Evolutionary conservation across 305 asterid genomes (phyloP).

Genomic region (Andrographis paniculata): DNA sequence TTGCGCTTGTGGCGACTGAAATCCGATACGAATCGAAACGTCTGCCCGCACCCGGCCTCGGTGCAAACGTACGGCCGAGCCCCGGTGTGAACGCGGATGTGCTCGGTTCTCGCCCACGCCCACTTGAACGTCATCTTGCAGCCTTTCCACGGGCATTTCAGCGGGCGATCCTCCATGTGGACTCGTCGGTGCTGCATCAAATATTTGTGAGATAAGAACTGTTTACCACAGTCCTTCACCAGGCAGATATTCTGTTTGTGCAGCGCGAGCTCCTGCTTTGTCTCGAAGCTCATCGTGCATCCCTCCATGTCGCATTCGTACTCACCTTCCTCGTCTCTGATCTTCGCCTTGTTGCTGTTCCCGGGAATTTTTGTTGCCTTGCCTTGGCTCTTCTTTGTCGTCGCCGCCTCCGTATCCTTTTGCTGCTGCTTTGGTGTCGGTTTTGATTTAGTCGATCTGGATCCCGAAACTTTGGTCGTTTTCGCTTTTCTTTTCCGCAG

Average conservation of each 20-base stretch:
- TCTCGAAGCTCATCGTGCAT: conserved; percentile 73
- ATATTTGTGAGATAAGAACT: conserved; percentile 94
- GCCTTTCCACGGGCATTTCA: conserved; percentile 98
- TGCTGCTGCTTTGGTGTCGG: conserved; percentile 36
- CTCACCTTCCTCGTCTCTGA: conserved; percentile 49
- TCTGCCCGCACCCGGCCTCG: conserved; percentile 84
- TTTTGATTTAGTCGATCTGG: conserved; percentile 32
- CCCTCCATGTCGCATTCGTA: conserved; percentile 80
- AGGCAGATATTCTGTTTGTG: conserved; percentile 84
- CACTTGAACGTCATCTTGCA: conserved; percentile 99
- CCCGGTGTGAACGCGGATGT: conserved; percentile 97
- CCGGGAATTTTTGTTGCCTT: conserved; percentile 18
- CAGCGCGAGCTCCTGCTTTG: conserved; percentile 69
- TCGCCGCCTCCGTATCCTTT: conserved; percentile 14
- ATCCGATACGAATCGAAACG: conserved; percentile 95
- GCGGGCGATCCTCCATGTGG: conserved; percentile 95
- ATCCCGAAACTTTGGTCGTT: conserved; percentile 30
- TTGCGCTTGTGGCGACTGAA: conserved; percentile 99
- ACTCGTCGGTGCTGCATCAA: conserved; percentile 98
- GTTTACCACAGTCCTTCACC: conserved; percentile 86
- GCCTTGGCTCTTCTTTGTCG: conserved; percentile 32
- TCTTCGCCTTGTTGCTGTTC: conserved; percentile 28
- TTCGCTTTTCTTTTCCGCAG: conserved; percentile 60
- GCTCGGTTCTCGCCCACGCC: conserved; percentile 99
- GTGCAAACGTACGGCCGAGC: conserved; percentile 92